These are phyloP conservation scores for Trichoderma sp. DNA, from an alignment of 2,329 filamentous ascomycete genomes.

Conservation along the genomic window DNA sequence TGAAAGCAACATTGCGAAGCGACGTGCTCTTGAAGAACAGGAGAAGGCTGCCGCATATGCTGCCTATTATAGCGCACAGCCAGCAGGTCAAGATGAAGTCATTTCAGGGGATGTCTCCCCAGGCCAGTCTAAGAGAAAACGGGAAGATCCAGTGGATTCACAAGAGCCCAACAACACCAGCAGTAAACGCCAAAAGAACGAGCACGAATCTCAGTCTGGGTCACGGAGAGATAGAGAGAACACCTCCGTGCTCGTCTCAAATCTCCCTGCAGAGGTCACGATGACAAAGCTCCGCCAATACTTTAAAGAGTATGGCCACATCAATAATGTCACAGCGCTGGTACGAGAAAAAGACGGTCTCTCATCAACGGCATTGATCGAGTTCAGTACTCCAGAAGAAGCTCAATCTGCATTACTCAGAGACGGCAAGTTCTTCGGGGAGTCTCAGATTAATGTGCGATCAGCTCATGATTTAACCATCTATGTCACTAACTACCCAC, in stretches of 20 bases:
- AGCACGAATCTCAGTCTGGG: constrained; percentile 34
- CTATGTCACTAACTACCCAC: constrained; percentile 88
- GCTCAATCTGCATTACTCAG: constrained; percentile 77
- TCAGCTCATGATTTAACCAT: constrained; percentile 77
- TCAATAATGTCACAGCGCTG: constrained; percentile 70
- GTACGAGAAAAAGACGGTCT: constrained; percentile 59
- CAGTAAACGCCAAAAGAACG: constrained; percentile 69
- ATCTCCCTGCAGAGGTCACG: constrained; percentile 67
- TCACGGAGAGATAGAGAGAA: constrained; percentile 86
- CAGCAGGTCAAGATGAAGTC: constrained; percentile 26
- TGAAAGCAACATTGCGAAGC: constrained; percentile 59
- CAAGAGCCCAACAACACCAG: constrained; percentile 44
- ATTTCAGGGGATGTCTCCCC: constrained; percentile 35
- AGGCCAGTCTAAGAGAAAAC: constrained; percentile 67
- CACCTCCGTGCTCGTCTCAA: constrained; percentile 76
- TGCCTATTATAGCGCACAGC: constrained; percentile 36
- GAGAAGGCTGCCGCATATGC: constrained; percentile 56
- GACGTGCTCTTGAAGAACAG: constrained; percentile 64
- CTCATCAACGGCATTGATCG: constrained; percentile 71
- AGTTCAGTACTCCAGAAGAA: constrained; percentile 80
- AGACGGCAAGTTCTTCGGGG: constrained; percentile 75
- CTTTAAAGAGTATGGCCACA: constrained; percentile 84
- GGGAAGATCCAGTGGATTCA: constrained; percentile 55
- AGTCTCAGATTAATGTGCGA: constrained; percentile 69
- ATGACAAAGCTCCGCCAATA: constrained; percentile 79